Conservation (phyloP, 768 basidiomycete species). For the Tremella mesenterica region DNA sequence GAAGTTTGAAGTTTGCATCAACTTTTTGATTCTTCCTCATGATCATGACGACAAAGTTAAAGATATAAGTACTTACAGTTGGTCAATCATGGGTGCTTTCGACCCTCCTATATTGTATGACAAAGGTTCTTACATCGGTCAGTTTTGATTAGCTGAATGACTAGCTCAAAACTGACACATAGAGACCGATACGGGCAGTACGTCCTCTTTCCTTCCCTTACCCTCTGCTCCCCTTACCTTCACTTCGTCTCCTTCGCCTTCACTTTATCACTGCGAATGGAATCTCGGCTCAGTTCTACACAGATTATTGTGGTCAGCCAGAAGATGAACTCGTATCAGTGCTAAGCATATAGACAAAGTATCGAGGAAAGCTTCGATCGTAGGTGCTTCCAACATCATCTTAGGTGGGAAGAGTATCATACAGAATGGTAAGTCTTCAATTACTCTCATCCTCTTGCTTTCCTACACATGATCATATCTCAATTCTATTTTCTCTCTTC, state of each 20-base stretch:
- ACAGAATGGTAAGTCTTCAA: conserved; percentile 45
- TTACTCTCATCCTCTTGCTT: neutral
- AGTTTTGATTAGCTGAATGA: neutral
- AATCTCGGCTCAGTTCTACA: too few relatives aligned
- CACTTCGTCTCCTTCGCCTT: too few relatives aligned
- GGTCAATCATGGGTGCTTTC: conserved; percentile 42
- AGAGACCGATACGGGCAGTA: conserved; percentile 39
- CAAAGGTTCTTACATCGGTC: conserved; percentile 29
- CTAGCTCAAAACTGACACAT: neutral
- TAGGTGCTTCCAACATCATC: conserved; percentile 92
- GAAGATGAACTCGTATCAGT: neutral
- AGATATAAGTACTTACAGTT: too few relatives aligned
- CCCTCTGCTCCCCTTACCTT: too few relatives aligned
- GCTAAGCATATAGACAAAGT: conserved; percentile 59
- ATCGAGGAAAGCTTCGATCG: conserved; percentile 78
- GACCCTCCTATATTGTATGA: conserved; percentile 33
- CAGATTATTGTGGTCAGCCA: too few relatives aligned
- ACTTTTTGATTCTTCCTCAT: too few relatives aligned
- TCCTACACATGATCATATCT: neutral
- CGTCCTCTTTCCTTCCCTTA: conserved; percentile 4
- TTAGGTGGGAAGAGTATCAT: conserved; percentile 96
- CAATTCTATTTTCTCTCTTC: neutral
- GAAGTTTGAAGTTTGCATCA: too few relatives aligned
- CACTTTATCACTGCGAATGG: too few relatives aligned
- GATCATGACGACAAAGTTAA: too few relatives aligned